Evolutionary conservation across 2,329 filamentous ascomycete genomes (phyloP).

Genomic region (Davidsoniella australis): DNA sequence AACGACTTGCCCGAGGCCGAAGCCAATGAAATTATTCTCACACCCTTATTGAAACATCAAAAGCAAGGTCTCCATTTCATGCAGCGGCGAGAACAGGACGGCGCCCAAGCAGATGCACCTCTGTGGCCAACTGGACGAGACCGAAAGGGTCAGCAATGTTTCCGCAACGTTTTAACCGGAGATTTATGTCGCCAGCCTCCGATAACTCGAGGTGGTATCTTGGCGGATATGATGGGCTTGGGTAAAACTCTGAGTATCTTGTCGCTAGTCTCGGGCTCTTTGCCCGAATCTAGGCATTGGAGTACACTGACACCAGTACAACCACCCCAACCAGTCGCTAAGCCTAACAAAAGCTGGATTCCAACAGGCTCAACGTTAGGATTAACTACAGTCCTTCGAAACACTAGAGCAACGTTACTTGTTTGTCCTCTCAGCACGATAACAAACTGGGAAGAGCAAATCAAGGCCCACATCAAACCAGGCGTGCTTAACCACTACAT

Average conservation of each 20-base stretch:
- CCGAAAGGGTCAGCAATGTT: constrained; percentile 31
- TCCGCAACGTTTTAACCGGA: constrained; percentile 64
- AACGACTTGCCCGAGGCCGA: constrained; percentile 63
- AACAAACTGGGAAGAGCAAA: constrained; percentile 87
- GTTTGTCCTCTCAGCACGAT: constrained; percentile 83
- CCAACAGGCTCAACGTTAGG: constrained; percentile 22
- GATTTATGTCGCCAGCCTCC: constrained; percentile 38
- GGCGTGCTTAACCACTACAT: constrained; percentile 55
- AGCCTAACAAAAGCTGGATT: constrained; percentile 19
- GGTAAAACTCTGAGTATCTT: constrained; percentile 77
- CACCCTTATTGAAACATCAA: constrained; percentile 64
- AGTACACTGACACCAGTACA: constrained; percentile 34
- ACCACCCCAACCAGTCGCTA: constrained; percentile 24
- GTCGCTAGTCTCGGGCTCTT: constrained; percentile 53
- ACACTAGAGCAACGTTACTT: constrained; percentile 66
- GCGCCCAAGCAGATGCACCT: constrained; percentile 47
- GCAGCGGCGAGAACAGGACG: constrained; percentile 52
- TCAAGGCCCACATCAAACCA: constrained; percentile 59
- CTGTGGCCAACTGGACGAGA: constrained; percentile 52
- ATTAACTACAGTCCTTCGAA: constrained; percentile 38
- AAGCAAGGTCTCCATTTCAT: constrained; percentile 84
- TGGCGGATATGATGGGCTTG: constrained; percentile 81
- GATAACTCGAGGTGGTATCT: constrained; percentile 54
- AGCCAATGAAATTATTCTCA: constrained; percentile 42
- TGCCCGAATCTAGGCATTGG: constrained; percentile 47